Base-by-base conservation (phyloP, 2,329 filamentous ascomycete genomes). In the Aspergillus hortae region DNA sequence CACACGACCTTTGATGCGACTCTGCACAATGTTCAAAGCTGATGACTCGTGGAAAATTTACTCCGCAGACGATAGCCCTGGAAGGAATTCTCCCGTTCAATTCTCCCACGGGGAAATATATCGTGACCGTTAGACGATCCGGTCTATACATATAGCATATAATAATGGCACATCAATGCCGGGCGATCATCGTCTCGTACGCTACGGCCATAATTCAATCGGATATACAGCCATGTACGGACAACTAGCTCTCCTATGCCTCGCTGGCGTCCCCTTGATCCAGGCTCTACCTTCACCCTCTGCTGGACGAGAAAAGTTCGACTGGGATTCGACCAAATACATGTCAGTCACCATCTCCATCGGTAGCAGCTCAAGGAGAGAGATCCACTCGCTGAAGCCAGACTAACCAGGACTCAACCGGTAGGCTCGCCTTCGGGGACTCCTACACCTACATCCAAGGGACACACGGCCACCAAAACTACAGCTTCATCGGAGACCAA, bases 401-500 rank as follows among this genome's bases (percentile, higher is more conserved):
- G 10, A 12, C 15, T 11, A 35, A 48, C n/a, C 55, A 38, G 55
- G 51, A 49, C 21, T 25, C 55, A 55, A 9, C 23, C 23, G 4
- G 2, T 14, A 11, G 65, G 11, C 56, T 68, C 17, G 60, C 66
- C 46, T 67, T 67, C 38, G 67, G 65, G 15, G 66, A 68, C 47
- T 68, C 65, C 6, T 69, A 67, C 21, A 67, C 78, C 1, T 83
- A 74, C 50, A 72, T 81, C 0, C 79, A 82, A 67, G 80, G 80
- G 9, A 77, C 75, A 0, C 62, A 72, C n/a, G 80, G 80, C 3
- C 74, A 68, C 30, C 66, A 74, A 48, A 78, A 80, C 53, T 81
- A 70, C 58, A 79, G 75, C 49, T 83, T 81, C 65, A 81, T 83
- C 43, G 78, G 78, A n/a, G 77, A 80, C 55, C 69, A 72, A 44